Conservation (phyloP, 805 yeast species). For the Ogataea salicorniae region DNA sequence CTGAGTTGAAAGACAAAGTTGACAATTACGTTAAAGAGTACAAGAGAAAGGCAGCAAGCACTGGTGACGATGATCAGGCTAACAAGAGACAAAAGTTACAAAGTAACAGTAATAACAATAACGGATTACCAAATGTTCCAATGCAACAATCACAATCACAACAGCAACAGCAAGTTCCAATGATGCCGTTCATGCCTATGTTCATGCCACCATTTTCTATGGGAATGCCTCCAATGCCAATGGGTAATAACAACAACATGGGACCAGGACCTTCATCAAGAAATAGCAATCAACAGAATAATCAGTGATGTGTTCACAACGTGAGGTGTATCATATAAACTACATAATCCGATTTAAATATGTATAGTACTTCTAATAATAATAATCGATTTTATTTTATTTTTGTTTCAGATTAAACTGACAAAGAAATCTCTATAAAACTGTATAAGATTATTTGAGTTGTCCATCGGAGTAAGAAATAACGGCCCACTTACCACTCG, state of each 20-base stretch:
- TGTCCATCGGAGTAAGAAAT: conserved; percentile 51
- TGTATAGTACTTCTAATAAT: neutral
- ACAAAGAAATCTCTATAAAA: neutral
- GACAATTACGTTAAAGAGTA: conserved; percentile 41
- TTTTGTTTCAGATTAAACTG: neutral
- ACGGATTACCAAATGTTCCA: conserved; percentile 15
- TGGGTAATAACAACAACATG: neutral
- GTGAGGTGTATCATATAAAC: neutral
- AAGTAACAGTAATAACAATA: conserved; percentile 2
- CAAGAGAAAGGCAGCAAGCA: conserved; percentile 12
- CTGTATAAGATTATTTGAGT: conserved; percentile 2
- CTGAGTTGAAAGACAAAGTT: conserved; percentile 52
- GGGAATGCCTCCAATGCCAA: conserved; percentile 1
- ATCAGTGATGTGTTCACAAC: neutral
- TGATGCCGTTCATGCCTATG: conserved; percentile 30
- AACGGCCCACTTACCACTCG: conserved; percentile 93
- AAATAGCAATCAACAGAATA: neutral
- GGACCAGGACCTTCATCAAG: neutral
- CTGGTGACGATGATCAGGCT: conserved; percentile 7
- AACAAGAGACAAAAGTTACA: conserved; percentile 13
- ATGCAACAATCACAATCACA: conserved; percentile 17
- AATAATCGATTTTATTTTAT: neutral
- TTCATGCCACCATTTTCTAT: conserved; percentile 23
- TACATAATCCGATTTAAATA: neutral
- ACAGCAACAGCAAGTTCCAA: neutral